These are phyloP conservation scores for Dissophora globulifera DNA, from an alignment of 192 early-diverging fungal species.

Conservation along the genomic window DNA sequence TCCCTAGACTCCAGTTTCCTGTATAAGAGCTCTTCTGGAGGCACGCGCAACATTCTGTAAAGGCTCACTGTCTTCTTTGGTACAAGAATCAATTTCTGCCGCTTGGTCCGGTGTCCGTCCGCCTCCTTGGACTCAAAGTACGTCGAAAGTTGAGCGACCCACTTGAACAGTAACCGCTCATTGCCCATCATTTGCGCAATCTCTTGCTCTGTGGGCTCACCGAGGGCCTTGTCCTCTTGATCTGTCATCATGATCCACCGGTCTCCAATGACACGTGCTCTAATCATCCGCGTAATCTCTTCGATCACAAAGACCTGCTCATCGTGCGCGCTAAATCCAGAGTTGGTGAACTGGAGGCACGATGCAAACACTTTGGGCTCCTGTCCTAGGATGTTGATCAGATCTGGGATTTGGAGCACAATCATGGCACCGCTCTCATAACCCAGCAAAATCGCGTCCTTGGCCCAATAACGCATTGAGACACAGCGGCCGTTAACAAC, in stretches of 20 bases:
- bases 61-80: slow-evolving; percentile 38
- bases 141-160: slow-evolving; percentile 30
- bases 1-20: slow-evolving; percentile 63
- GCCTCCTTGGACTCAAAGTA: slow-evolving; percentile 21
- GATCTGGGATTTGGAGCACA: slow-evolving; percentile 56
- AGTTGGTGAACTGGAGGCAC: slow-evolving; percentile 53
- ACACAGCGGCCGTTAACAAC: slow-evolving; percentile 58
- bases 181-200: slow-evolving; percentile 52
- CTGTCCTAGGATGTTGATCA: slow-evolving; percentile 58
- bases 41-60: slow-evolving; percentile 54
- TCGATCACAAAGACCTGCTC: slow-evolving; percentile 57
- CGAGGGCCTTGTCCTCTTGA: slow-evolving; percentile 38
- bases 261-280: slow-evolving; percentile 53
- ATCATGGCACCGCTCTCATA: slow-evolving; percentile 64
- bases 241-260: slow-evolving; percentile 49
- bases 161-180: slow-evolving; percentile 39
- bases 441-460: slow-evolving; percentile 56
- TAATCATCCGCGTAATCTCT: slow-evolving; percentile 52
- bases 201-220: slow-evolving; percentile 41
- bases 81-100: slow-evolving; percentile 52
- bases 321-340: slow-evolving; percentile 32
- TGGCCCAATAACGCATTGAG: slow-evolving; percentile 66
- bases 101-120: slow-evolving; percentile 16
- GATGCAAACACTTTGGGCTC: slow-evolving; percentile 56
- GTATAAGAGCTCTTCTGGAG: slow-evolving; percentile 62